Evolutionary conservation across 495 filamentous ascomycete species (phyloP), one percentile per base, ranked within the genome.

Genomic region (Penicillium subrubescens): DNA sequence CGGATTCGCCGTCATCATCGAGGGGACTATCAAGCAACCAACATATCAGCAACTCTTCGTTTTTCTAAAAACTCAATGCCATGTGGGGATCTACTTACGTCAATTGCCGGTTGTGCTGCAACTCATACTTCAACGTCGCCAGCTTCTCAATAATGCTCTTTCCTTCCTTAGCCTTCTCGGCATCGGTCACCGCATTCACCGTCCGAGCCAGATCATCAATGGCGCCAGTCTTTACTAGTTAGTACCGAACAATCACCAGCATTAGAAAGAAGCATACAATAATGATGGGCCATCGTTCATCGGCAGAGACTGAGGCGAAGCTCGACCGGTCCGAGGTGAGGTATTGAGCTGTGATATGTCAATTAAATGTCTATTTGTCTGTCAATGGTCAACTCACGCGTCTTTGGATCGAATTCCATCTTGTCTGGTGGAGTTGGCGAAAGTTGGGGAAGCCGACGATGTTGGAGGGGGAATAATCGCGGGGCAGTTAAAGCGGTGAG

Each of bases 151-250:
- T 84, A 63, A 99, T 95, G 64, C 75, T 79, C 79, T 97, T 97
- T 63, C 95, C 95, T 70, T 99, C 95, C 29, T 84, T 84, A 17
- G 77, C 73, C 74, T 91, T 90, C 43, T 85, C 86, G 2, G 84
- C 73, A 25, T 84, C 83, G 31, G 81, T 79, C 23, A 83, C 83
- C 37, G 75, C 61, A 41, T 59, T 64, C 0, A 92, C 88, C 21
- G 90, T 84, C 5, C 90, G 90, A 77, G 97, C 93, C 23, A 94
- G 83, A 73, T 98, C 93, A 73, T 98, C 94, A 73, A 99, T 97
- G 31, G 91, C 93, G 75, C 92, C 88, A 19, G 95, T 98, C 94
- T 97, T 68, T 48, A 14, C 52, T 37, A 14, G 21, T 56, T 37
- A 43, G 35, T 70, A 27, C 60, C 60, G n/a, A 59, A 11, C 52